Evolutionary conservation across 2,329 filamentous ascomycete species (phyloP).

Genomic region (Aspergillus pseudoviridinutans): DNA sequence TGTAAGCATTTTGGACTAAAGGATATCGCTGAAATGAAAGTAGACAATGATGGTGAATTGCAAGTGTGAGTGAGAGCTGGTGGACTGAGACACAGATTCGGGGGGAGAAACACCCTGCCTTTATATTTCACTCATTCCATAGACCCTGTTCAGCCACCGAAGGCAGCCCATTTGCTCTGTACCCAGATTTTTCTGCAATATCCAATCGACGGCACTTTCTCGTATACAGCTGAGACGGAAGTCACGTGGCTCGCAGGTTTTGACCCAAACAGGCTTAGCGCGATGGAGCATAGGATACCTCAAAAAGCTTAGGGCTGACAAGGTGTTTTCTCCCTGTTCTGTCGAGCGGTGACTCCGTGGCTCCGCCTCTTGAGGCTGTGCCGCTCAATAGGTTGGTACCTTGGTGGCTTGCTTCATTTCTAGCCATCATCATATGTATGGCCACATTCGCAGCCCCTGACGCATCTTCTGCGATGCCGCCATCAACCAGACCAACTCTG

Average conservation of each 20-base stretch:
- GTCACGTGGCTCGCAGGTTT: neutral
- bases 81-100: neutral
- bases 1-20: conserved; percentile 9
- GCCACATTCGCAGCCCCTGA: neutral
- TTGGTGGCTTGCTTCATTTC: neutral
- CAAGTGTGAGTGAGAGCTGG: too few species aligned
- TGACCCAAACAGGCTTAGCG: neutral
- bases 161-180: neutral
- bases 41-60: neutral
- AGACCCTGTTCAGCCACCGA: neutral
- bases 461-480: neutral
- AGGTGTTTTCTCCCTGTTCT: neutral
- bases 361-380: neutral
- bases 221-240: neutral
- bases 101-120: neutral
- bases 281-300: neutral
- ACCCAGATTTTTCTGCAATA: neutral
- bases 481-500: neutral
- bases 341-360: neutral
- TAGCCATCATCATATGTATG: neutral
- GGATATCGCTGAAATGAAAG: neutral
- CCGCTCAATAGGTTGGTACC: too few species aligned
- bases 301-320: neutral
- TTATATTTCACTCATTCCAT: neutral
- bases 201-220: neutral